Conservation (phyloP, 306 rosid species). For the Vachellia collinsii region DNA sequence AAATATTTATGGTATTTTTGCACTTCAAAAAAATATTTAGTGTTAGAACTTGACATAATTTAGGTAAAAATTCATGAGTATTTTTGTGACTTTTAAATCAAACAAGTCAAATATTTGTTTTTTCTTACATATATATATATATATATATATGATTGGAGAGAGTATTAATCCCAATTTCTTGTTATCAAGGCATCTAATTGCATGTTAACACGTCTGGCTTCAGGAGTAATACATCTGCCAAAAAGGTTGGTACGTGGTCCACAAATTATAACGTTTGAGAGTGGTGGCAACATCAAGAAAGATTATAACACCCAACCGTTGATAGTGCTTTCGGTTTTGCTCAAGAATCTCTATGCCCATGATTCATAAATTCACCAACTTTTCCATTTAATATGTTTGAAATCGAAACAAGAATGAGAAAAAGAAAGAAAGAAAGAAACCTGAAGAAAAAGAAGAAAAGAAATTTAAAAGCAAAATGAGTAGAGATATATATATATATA, state of each 20-base stretch:
- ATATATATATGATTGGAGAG: too few relatives aligned
- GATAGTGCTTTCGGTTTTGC: neutral
- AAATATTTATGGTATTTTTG: too few relatives aligned
- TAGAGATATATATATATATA: neutral
- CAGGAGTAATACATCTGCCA: neutral
- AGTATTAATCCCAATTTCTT: neutral
- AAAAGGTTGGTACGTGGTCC: neutral
- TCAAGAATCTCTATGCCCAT: neutral
- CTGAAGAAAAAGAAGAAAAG: neutral
- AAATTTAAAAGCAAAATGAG: neutral
- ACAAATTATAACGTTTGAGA: neutral
- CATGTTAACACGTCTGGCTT: neutral
- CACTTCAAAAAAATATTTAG: too few relatives aligned
- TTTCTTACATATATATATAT: too few relatives aligned
- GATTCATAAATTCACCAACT: neutral
- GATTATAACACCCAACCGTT: constrained; percentile 2
- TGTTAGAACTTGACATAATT: too few relatives aligned
- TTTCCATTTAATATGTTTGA: neutral
- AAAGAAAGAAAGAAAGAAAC: neutral
- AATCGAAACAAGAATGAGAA: neutral
- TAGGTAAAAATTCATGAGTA: too few relatives aligned
- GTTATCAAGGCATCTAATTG: neutral
- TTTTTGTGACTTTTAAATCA: too few relatives aligned
- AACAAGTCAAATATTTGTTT: too few relatives aligned
- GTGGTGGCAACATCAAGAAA: neutral